Evolutionary conservation across 345 rosid genomes (phyloP), one percentile per base, ranked within the genome.

Genomic region (Pugionium dolabratum): DNA sequence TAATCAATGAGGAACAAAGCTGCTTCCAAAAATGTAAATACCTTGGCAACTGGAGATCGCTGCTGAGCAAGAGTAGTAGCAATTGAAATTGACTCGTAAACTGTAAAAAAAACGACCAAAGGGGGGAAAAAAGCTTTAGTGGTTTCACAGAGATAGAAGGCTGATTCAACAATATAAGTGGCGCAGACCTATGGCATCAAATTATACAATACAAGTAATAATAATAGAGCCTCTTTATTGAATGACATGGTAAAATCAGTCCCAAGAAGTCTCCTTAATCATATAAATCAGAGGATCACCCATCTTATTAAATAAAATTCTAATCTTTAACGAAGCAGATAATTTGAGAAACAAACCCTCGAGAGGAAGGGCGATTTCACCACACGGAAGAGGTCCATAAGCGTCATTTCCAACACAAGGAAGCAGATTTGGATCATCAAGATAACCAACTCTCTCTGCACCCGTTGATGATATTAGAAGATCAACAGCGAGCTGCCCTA

Each of bases 341-440:
- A 31, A 31, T 42, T 9, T 11, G 49, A 62, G 57, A 67, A 43
- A 31, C 70, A 3, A 27, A 90, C 97, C 96, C 78, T 94, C 96
- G 35, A 94, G 92, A 40, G 99, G 85, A 30, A 90, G 87, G 9
- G 86, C 87, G 31, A 94, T 85, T 25, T 86, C 84, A 42, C 98
- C 97, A 37, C 64, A 68, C 27, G 97, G 89, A 78, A 65, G 42
- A 3, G 89, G 88, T 0, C 86, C 82, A 64, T 85, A 88, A 48
- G 99, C 88, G 29, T 86, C 96, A 58, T 90, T 90, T 4, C 99
- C 99, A 57, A 88, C 84, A 55, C 95, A 94, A 5, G 99, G 97
- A 58, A 94, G 91, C 62, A 86, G 75, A 73, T 72, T 66, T 1
- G 79, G 87, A 64, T 88, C 95, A 55, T 94, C 95, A 30, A 94